A percentile compares a stretch with the other conserved stretches of the same genome.
Evolutionary conservation across 352 stramenopile genomes (phyloP).

Genomic region (Pythium pectinolyticum): DNA sequence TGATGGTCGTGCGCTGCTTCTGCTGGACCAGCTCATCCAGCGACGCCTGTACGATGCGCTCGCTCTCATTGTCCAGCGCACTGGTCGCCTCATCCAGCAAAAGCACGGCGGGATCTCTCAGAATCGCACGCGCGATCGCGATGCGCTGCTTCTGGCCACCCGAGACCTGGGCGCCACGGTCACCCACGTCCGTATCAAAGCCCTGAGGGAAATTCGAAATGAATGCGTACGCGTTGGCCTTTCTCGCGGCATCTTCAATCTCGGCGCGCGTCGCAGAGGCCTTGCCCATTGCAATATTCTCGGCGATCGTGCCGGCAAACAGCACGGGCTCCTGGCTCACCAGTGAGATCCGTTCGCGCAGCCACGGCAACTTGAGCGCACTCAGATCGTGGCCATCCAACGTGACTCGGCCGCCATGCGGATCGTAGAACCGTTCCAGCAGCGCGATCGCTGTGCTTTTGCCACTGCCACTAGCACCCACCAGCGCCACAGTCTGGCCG

Average conservation of each 20-base stretch:
- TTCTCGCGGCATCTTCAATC: constrained; percentile 61
- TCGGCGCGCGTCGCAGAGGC: constrained; percentile 65
- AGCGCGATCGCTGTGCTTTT: constrained; percentile 72
- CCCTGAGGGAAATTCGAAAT: constrained; percentile 86
- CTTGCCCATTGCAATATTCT: constrained; percentile 80
- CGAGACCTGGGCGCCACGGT: constrained; percentile 83
- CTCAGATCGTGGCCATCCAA: constrained; percentile 51
- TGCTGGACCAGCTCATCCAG: constrained; percentile 57
- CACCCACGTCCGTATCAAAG: constrained; percentile 89
- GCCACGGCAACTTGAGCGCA: constrained; percentile 55
- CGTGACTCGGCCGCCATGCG: constrained; percentile 48
- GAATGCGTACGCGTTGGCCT: constrained; percentile 92
- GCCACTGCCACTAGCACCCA: constrained; percentile 45
- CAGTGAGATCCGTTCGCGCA: constrained; percentile 70
- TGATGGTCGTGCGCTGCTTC: constrained; percentile 81
- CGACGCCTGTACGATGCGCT: constrained; percentile 80
- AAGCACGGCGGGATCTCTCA: constrained; percentile 87
- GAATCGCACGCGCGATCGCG: constrained; percentile 90
- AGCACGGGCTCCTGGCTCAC: constrained; percentile 90
- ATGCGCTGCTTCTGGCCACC: constrained; percentile 94
- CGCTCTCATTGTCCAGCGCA: constrained; percentile 79
- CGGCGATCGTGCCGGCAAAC: constrained; percentile 74
- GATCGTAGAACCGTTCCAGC: constrained; percentile 83
- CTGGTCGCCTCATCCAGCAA: constrained; percentile 91
- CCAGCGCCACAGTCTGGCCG: constrained; percentile 46